Evolutionary conservation across 495 filamentous ascomycete species (phyloP), one percentile per base, ranked within the genome.

Genomic region (Penicillium soppii): DNA sequence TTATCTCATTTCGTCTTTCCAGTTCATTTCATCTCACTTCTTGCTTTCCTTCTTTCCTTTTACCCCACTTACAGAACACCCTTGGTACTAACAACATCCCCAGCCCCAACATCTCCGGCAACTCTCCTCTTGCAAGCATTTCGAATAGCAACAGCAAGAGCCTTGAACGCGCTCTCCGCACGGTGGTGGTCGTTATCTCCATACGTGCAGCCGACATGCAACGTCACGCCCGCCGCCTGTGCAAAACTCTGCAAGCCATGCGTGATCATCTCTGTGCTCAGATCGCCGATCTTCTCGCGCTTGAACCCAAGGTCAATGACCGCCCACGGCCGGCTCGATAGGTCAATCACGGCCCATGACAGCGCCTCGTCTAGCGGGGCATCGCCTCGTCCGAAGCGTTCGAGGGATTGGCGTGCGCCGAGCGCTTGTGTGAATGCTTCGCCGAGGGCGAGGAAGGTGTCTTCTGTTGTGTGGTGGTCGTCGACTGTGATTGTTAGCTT

Each of bases 401-500:
- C 85, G 16, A 96, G 81, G 6, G 94, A 95, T 39, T 83, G 76
- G 8, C 88, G 86, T 13, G 81, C 76, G 47, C 86, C 84, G 22
- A 98, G 82, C 15, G 91, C 86, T 35, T 76, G 62, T 41, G 85
- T 85, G 75, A 97, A 95, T 26, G 92, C 91, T 44, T 75, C 72
- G 33, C 94, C 94, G 38, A 98, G 85, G 16, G 91, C 90, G 55
- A 98, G 84, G 77, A 90, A 94, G 45, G 87, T 88, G 74, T 98
- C 94, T 83, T 98, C 94, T 49, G 92, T 85, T 5, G 92, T 96
- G 78, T 98, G 94, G 75, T 98, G 94, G 79, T 97, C 94, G 75
- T 98, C 94, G 73, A 98, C 92, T 95, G 38, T 4, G 13, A 5
- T n/a, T 17, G 7, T 42, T 37, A 30, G 43, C 2, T 29, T 25